Evolutionary conservation across 2,329 filamentous ascomycete species (phyloP), one percentile per base, ranked within the genome.

Genomic region (Ophiognomonia clavigignenti-juglandacearum): DNA sequence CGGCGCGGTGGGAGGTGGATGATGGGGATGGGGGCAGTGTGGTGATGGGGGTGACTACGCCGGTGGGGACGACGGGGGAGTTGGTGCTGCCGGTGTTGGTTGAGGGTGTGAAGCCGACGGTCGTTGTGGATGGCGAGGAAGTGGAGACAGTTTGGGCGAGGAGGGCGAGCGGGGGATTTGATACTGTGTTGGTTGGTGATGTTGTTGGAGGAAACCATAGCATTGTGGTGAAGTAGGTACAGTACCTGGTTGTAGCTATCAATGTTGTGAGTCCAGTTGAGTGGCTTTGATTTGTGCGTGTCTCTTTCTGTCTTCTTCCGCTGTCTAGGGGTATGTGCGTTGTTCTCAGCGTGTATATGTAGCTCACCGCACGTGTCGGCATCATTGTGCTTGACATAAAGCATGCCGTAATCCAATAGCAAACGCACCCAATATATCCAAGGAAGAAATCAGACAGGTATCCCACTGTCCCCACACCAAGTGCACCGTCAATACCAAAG

Each of bases 1-100:
- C 52, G 1, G 64, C 64, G 1, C 57, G 52, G 13, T 71, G 62
- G 61, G 54, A 35, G 6, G 37, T 41, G 16, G 43, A 27, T 9
- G 48, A 54, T 9, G 53, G 52, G 5, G 32, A 48, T 6, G 26
- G 22, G 7, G 60, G 40, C 63, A 16, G 24, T 10, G 24, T 26
- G 6, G 24, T 6, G 6, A 26, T 26, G 24, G 51, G 52, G 5
- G 58, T 62, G 35, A 49, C 38, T 11, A 58, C 56, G 18, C 61
- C 61, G 11, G 31, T 39, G 16, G 57, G 53, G 10, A 62, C 61
- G 14, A 31, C 39, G 4, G 60, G 60, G 10, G 51, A 48, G 31
- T 31, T 64, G 23, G 22, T 58, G 11, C 51, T 63, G 20, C 59
- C 60, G 24, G 47, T 54, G n/a, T 36, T 43, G 27, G 34, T 24